Conservation (phyloP, 2,329 filamentous ascomycete genomes). For the Botrytis porri region DNA sequence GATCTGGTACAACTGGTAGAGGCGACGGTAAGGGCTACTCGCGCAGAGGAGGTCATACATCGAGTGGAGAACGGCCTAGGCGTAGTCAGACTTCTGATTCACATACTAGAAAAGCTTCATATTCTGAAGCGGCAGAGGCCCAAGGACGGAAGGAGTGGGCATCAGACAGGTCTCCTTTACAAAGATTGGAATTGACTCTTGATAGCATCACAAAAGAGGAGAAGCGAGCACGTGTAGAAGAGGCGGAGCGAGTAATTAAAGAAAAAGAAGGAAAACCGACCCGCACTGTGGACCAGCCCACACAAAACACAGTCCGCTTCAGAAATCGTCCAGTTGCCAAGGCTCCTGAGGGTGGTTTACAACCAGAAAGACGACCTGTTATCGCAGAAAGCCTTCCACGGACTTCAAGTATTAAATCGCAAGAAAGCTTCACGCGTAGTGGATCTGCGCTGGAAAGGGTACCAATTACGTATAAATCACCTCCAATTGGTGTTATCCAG, state of each 20-base stretch:
- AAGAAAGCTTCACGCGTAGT: slow-evolving; percentile 39
- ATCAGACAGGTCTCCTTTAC: slow-evolving; percentile 81
- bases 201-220: slow-evolving; percentile 95
- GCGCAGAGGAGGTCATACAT: slow-evolving; percentile 23
- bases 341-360: slow-evolving; percentile 25
- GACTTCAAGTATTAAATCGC: slow-evolving; percentile 40
- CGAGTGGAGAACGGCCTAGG: slow-evolving; percentile 25
- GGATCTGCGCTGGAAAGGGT: slow-evolving; percentile 35
- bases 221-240: slow-evolving; percentile 78
- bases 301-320: slow-evolving; percentile 36
- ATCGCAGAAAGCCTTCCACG: slow-evolving; percentile 36
- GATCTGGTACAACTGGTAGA: slow-evolving; percentile 17
- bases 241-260: slow-evolving; percentile 64
- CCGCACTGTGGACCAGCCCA: slow-evolving; percentile 31
- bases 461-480: slow-evolving; percentile 24
- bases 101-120: slow-evolving; percentile 40
- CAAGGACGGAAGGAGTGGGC: slow-evolving; percentile 60
- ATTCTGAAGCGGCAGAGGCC: slow-evolving; percentile 33
- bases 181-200: slow-evolving; percentile 87
- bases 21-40: slow-evolving; percentile 29
- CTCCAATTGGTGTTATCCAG: slow-evolving; percentile 16
- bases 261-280: slow-evolving; percentile 53
- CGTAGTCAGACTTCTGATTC: slow-evolving; percentile 24
- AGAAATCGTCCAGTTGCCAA: slow-evolving; percentile 35
- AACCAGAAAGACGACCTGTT: slow-evolving; percentile 29